These are phyloP conservation scores for Boletus sensibilis DNA, from an alignment of 768 basidiomycete genomes.

Conservation along the genomic window DNA sequence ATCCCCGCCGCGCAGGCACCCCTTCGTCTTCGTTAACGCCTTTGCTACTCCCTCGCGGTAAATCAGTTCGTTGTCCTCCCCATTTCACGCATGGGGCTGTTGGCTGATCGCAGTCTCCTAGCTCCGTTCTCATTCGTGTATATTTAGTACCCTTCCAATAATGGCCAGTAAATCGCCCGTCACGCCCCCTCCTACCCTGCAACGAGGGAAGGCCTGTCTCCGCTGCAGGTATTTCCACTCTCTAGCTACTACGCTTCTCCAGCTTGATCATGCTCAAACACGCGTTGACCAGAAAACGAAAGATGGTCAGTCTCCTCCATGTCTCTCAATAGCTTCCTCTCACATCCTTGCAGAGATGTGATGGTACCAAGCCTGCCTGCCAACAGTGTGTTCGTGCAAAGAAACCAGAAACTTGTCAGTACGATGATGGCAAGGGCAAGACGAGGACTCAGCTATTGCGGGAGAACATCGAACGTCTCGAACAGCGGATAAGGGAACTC, in stretches of 20 bases:
- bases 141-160: constrained; percentile 38
- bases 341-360: constrained; percentile 57
- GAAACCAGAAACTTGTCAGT: constrained; percentile 72
- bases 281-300: constrained; percentile 52
- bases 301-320: constrained; percentile 49
- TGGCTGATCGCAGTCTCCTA: constrained; percentile 9
- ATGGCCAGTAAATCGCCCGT: constrained; percentile 33
- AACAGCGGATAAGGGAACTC: constrained; percentile 68
- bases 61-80: constrained; percentile 6
- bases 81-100: background rate
- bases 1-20: constrained; percentile 26
- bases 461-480: constrained; percentile 72
- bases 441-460: constrained; percentile 77
- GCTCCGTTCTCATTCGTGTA: constrained; percentile 29
- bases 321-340: constrained; percentile 7
- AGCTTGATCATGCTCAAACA: constrained; percentile 14
- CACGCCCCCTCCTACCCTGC: constrained; percentile 44
- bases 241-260: background rate
- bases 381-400: constrained; percentile 78
- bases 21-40: constrained; percentile 7
- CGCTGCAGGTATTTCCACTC: constrained; percentile 58
- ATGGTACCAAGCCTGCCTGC: constrained; percentile 73
- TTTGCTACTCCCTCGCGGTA: constrained; percentile 1
- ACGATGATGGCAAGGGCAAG: constrained; percentile 84
- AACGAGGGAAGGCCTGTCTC: constrained; percentile 70